Evolutionary conservation across 176 grass and related monocot species (phyloP).

Genomic region (Pharus latifolius): DNA sequence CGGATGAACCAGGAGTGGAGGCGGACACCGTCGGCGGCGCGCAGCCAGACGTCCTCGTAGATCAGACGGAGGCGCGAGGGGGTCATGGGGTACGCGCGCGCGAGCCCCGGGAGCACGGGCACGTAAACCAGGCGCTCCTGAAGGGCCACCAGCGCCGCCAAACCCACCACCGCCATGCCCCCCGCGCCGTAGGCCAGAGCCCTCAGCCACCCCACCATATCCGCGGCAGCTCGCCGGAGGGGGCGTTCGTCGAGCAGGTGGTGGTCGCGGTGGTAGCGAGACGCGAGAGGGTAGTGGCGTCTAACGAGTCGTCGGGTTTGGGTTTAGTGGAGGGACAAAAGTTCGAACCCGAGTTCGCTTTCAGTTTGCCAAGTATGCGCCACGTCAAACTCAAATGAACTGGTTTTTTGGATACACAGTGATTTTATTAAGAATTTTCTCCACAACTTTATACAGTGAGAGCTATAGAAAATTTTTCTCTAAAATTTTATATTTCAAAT

Average conservation of each 20-base stretch:
- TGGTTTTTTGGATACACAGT: too few species aligned
- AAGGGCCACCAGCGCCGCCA: conserved; percentile 82
- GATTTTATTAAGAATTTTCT: too few species aligned
- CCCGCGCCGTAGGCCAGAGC: conserved; percentile 66
- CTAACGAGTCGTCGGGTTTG: conserved; percentile 1
- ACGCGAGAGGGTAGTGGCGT: not conserved
- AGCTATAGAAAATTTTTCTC: too few species aligned
- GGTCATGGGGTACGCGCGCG: conserved; percentile 70
- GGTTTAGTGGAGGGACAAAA: not conserved
- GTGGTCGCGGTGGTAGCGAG: not conserved
- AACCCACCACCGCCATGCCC: conserved; percentile 60
- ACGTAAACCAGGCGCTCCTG: conserved; percentile 98
- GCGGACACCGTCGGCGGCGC: conserved; percentile 65
- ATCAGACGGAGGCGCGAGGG: conserved; percentile 53
- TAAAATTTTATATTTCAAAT: too few species aligned
- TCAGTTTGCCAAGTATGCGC: too few species aligned
- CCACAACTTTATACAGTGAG: too few species aligned
- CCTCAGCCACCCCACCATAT: conserved; percentile 62
- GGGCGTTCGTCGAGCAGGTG: conserved; percentile 19
- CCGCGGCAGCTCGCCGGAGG: conserved; percentile 5
- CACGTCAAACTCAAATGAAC: too few species aligned
- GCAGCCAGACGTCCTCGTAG: conserved; percentile 87
- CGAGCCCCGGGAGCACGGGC: conserved; percentile 76
- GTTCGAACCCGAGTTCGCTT: not conserved
- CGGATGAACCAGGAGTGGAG: conserved; percentile 99